Evolutionary conservation across 2,329 filamentous ascomycete species (phyloP).

Genomic region (Ophioceras dolichostomum): DNA sequence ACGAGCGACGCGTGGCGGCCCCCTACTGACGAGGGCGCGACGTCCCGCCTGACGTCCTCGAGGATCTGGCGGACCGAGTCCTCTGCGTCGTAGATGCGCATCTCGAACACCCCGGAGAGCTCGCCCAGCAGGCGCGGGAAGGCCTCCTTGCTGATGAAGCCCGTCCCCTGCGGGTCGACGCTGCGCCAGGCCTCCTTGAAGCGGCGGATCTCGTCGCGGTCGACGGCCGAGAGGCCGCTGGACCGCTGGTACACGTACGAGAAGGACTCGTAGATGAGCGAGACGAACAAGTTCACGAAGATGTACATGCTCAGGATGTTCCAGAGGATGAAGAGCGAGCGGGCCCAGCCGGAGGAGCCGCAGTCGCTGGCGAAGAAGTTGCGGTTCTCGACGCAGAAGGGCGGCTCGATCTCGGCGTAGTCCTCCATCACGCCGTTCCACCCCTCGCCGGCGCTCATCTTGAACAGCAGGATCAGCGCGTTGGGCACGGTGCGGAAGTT

Average conservation of each 20-base stretch:
- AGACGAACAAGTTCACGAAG: constrained; percentile 96
- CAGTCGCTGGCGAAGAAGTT: constrained; percentile 85
- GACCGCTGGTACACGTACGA: constrained; percentile 98
- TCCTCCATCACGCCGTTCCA: constrained; percentile 99
- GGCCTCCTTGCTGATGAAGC: constrained; percentile 79
- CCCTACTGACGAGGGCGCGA: constrained; percentile 19
- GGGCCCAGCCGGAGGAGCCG: constrained; percentile 79
- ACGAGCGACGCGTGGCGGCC: constrained; percentile 40
- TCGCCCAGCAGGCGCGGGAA: constrained; percentile 85
- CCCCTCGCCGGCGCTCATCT: constrained; percentile 85
- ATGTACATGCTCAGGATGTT: constrained; percentile 99
- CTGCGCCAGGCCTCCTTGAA: constrained; percentile 99
- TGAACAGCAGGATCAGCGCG: constrained; percentile 83
- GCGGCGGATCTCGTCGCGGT: constrained; percentile 82
- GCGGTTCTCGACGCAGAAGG: constrained; percentile 61
- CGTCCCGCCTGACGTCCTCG: constrained; percentile 62
- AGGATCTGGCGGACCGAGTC: constrained; percentile 79
- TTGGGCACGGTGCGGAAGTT: constrained; percentile 94
- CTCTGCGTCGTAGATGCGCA: constrained; percentile 89
- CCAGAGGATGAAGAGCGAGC: constrained; percentile 86
- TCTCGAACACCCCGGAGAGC: constrained; percentile 89
- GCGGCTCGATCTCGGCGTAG: constrained; percentile 67
- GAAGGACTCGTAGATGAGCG: constrained; percentile 98
- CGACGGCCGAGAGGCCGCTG: constrained; percentile 81
- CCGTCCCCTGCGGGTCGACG: constrained; percentile 81